These are phyloP conservation scores for Yamadazyma mexicana DNA, from an alignment of 1,139 yeast species.

Conservation along the genomic window DNA sequence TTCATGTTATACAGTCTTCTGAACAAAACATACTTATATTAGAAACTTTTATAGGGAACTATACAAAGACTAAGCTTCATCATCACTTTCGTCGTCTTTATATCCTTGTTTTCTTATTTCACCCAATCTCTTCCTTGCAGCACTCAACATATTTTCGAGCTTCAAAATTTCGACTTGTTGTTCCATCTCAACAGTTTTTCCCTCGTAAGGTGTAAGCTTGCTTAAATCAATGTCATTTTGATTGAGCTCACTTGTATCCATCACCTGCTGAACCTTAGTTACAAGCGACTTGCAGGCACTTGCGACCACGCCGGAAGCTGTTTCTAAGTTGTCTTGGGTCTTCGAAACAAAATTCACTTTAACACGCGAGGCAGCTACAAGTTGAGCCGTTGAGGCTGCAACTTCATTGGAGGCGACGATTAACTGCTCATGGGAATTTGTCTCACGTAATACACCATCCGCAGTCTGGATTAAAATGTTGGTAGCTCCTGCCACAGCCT, in stretches of 20 bases:
- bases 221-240: slow-evolving; percentile 63
- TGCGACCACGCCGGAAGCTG: slow-evolving; percentile 68
- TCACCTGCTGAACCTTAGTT: slow-evolving; percentile 61
- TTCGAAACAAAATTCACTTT: slow-evolving; percentile 77
- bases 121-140: slow-evolving; percentile 80
- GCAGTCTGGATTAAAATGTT: slow-evolving; percentile 79
- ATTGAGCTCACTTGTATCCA: slow-evolving; percentile 38
- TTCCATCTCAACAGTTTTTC: slow-evolving; percentile 87
- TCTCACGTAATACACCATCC: slow-evolving; percentile 71
- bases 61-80: too few species aligned
- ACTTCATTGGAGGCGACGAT: slow-evolving; percentile 92
- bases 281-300: slow-evolving; percentile 75
- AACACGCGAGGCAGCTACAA: slow-evolving; percentile 90
- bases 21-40: too few species aligned
- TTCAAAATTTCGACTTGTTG: slow-evolving; percentile 90
- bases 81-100: slow-evolving; percentile 57
- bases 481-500: slow-evolving; percentile 85
- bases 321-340: slow-evolving; percentile 74
- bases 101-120: slow-evolving; percentile 81
- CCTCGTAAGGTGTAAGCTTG: slow-evolving; percentile 73
- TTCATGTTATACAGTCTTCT: too few species aligned
- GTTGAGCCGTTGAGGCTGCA: slow-evolving; percentile 89
- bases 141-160: slow-evolving; percentile 67
- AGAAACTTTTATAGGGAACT: too few species aligned
- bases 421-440: slow-evolving; percentile 75